Percentiles rank a stretch among this genome's conserved stretches.
These are phyloP conservation scores for Solanum arcanum DNA, from an alignment of 257 asterid species.

Conservation along the genomic window DNA sequence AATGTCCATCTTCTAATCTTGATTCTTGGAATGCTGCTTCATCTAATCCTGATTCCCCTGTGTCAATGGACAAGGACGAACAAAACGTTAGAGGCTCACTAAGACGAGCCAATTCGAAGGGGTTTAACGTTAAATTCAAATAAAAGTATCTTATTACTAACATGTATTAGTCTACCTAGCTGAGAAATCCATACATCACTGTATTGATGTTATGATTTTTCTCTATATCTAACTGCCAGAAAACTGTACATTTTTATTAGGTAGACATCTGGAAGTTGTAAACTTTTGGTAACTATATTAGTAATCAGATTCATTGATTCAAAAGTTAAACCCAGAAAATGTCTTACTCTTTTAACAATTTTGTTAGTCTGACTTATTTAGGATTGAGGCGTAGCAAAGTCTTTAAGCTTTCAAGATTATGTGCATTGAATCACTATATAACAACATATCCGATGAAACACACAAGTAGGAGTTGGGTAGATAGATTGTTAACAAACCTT, in stretches of 20 bases:
- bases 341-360: background rate
- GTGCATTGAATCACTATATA: background rate
- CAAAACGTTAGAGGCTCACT: background rate
- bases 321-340: background rate
- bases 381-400: background rate
- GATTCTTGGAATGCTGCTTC: slow-evolving; percentile 10
- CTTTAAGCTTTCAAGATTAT: background rate
- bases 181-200: background rate
- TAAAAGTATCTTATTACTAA: background rate
- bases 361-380: background rate
- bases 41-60: slow-evolving; percentile 5
- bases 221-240: background rate
- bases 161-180: background rate
- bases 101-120: slow-evolving; percentile 63
- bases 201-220: background rate
- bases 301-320: background rate
- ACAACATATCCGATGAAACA: background rate
- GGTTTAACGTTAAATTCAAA: slow-evolving; percentile 51
- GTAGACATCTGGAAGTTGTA: background rate
- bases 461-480: background rate
- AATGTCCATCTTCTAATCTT: slow-evolving; percentile 19
- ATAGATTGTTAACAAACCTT: background rate
- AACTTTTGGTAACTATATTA: background rate
- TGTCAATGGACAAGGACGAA: slow-evolving; percentile 4
- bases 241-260: background rate